A percentile compares a stretch with the other conserved stretches of the same genome.
Evolutionary conservation across 2,329 filamentous ascomycete species (phyloP).

Genomic region (Phaeosphaeria sp.): DNA sequence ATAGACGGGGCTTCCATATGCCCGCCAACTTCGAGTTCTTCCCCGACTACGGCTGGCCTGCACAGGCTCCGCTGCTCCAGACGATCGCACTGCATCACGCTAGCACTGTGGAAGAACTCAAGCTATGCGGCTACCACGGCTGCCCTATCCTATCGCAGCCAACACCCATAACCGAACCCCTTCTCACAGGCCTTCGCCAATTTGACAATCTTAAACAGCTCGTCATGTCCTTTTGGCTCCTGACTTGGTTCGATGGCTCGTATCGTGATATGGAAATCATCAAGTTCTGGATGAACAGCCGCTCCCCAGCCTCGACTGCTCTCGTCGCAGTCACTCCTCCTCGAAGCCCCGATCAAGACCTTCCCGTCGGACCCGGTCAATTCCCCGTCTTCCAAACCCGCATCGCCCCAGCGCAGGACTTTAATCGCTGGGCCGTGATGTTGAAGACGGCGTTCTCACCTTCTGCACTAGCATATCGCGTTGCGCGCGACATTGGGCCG

Average conservation of each 20-base stretch:
- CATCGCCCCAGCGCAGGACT: conserved; percentile 26
- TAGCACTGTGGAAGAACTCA: conserved; percentile 52
- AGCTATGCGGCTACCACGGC: conserved; percentile 57
- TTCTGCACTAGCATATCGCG: conserved; percentile 48
- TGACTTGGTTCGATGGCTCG: conserved; percentile 48
- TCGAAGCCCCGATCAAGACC: conserved; percentile 24
- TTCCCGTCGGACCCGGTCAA: conserved; percentile 34
- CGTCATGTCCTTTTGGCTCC: conserved; percentile 52
- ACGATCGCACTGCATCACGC: conserved; percentile 52
- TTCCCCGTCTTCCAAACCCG: conserved; percentile 29
- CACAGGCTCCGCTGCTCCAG: conserved; percentile 49
- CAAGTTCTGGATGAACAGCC: conserved; percentile 51
- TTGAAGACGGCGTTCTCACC: conserved; percentile 51
- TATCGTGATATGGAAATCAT: conserved; percentile 53
- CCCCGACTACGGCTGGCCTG: conserved; percentile 51
- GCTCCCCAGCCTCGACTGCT: conserved; percentile 48
- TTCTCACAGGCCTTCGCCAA: conserved; percentile 49
- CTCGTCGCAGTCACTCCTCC: conserved; percentile 45
- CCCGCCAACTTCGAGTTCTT: conserved; percentile 36
- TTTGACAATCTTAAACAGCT: conserved; percentile 52
- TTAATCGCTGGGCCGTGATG: conserved; percentile 51
- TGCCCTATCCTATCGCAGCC: conserved; percentile 49
- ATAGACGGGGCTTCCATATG: conserved; percentile 26
- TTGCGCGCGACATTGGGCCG: conserved; percentile 49
- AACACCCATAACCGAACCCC: conserved; percentile 46